Base-by-base conservation (phyloP, 805 yeast species). In the Candida pseudofarinosa region DNA sequence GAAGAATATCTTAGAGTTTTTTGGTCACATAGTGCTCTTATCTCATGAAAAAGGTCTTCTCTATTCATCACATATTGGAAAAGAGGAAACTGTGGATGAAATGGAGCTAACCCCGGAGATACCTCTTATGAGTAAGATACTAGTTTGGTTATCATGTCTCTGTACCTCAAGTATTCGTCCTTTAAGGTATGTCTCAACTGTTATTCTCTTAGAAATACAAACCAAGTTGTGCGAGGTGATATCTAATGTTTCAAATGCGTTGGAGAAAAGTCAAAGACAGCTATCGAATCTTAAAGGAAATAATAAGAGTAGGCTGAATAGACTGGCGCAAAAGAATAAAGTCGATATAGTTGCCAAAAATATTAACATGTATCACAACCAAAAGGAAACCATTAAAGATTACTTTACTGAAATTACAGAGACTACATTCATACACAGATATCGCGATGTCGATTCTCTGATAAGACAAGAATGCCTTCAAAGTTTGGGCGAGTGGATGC, bases 61-160 rank as follows among this genome's bases (percentile, higher is more conserved):
- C 8, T 83, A 76, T 54, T 71, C 62, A 12, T 43, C 48, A 0
- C 14, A 26, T 2, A 44, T 48, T 15, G 44, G 46, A 2, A 45
- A 38, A 1, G 52, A 46, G 16, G 51, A 43, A 5, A 35, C 3
- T 59, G 69, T 63, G 13, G 57, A 54, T 6, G 55, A 52, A 16
- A 45, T 41, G 19, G 44, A 38, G 16, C 37, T 50, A n/a, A 55
- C 63, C 1, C 47, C 62, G n/a, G 48, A 65, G 1, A 62, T 74
- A 1, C 66, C 67, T 1, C 59, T 86, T 23, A 64, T 80, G 63
- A 80, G 70, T 35, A 78, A 78, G 43, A 42, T 87, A 2, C 56
- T 85, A 20, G 77, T 85, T 3, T 89, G 97, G 97, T 61, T 89
- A 13, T 73, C 84, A 1, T 76, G 88, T 0, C 65, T 90, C 41